Conservation (phyloP, 495 filamentous ascomycete genomes). For the Neurospora sp. region DNA sequence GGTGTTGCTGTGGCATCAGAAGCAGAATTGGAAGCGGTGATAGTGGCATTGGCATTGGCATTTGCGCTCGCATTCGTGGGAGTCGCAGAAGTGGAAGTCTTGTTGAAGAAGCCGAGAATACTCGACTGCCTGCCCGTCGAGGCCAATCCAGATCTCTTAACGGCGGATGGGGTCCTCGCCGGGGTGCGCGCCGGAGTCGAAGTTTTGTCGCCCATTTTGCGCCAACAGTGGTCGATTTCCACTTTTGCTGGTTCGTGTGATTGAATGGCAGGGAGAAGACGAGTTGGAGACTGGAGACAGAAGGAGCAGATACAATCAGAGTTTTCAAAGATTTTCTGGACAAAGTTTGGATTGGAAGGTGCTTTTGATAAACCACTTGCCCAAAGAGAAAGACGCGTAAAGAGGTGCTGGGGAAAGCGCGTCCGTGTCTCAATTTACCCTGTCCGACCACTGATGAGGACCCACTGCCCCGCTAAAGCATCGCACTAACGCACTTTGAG, state of each 20-base stretch:
- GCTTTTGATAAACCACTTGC: background rate
- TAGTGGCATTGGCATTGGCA: constrained; percentile 12
- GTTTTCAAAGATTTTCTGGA: background rate
- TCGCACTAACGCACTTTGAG: background rate
- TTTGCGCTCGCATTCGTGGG: constrained; percentile 17
- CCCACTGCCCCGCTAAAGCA: background rate
- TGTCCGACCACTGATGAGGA: background rate
- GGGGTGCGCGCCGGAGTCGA: constrained; percentile 26
- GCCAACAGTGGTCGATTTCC: background rate
- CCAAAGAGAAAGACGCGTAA: background rate
- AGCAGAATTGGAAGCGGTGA: constrained; percentile 16
- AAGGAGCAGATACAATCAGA: background rate
- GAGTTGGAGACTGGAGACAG: background rate
- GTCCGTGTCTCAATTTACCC: background rate
- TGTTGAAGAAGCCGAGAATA: constrained; percentile 82
- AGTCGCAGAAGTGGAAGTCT: constrained; percentile 31
- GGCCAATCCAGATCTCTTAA: constrained; percentile 27
- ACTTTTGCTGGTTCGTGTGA: background rate
- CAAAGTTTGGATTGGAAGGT: background rate
- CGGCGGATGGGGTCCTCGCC: constrained; percentile 30
- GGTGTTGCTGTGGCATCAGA: constrained; percentile 10
- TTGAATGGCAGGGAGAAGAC: background rate
- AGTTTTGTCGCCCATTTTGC: constrained; percentile 22
- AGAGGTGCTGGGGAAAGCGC: background rate
- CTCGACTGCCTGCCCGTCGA: constrained; percentile 59